phyloP scores from a whole-genome alignment of 192 early-diverging fungal species.

The Martensiomyces pterosporus region DNA sequence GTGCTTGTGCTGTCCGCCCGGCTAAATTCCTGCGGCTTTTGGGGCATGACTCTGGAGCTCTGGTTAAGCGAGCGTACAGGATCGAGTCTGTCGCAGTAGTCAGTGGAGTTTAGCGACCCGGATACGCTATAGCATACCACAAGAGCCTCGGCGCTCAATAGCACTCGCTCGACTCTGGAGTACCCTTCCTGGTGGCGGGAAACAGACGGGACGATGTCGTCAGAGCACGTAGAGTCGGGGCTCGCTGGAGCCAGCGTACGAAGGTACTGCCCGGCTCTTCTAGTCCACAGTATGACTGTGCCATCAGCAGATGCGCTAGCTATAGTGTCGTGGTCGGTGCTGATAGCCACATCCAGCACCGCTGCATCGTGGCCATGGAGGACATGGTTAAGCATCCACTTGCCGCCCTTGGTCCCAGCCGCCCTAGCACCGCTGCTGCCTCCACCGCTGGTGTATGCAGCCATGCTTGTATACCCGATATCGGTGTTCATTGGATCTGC shows the following conservation, averaged over 20 bases:
- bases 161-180: slow-evolving; percentile 31
- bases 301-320: slow-evolving; percentile 38
- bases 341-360: slow-evolving; percentile 29
- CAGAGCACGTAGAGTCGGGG: neutral
- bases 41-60: neutral
- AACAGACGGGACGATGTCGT: slow-evolving; percentile 13
- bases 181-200: slow-evolving; percentile 9
- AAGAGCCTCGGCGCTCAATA: slow-evolving; percentile 27
- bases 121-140: slow-evolving; percentile 40
- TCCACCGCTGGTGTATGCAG: slow-evolving; percentile 4
- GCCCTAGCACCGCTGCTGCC: slow-evolving; percentile 1
- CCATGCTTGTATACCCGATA: slow-evolving; percentile 30
- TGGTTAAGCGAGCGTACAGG: slow-evolving; percentile 15
- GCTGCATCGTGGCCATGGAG: slow-evolving; percentile 34
- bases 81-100: slow-evolving; percentile 22
- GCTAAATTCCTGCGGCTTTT: neutral
- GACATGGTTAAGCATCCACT: slow-evolving; percentile 23
- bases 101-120: slow-evolving; percentile 6
- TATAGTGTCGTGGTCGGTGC: slow-evolving; percentile 28
- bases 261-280: slow-evolving; percentile 25
- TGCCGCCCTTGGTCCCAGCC: neutral
- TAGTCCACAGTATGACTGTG: slow-evolving; percentile 30
- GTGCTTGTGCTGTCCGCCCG: no score
- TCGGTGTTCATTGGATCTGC: slow-evolving; percentile 35
- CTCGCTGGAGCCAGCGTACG: slow-evolving; percentile 17